Base-by-base conservation (phyloP, 2,329 filamentous ascomycete genomes). In the Clarireedia monteithiana region DNA sequence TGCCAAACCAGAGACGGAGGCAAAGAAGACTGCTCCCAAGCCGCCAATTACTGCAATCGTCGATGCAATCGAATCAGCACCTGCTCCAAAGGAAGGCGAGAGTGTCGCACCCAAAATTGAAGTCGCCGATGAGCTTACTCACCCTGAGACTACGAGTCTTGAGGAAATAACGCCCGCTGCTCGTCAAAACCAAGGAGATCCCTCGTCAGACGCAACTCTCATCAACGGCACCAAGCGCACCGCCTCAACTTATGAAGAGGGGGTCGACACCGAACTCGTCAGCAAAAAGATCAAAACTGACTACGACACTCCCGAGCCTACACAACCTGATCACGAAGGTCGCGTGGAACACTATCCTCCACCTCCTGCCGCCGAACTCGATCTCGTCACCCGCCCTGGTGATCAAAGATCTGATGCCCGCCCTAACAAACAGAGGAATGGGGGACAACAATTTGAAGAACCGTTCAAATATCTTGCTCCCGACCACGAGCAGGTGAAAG, bases 381-480 rank as follows among this genome's bases (percentile, higher is more conserved):
- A 68, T 47, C 53, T 62, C 1, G 66, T 59, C 6, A 64, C 63
- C 45, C 56, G 65, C 49, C 60, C 63, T 46, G 65, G 62, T 9
- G 62, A 66, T 47, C 54, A 60, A 27, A 59, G 60, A 10, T 27
- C 59, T 12, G 61, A 64, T 27, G 42, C 62, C 36, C 38, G 57
- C 27, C 55, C 55, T 7, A 55, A 55, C 12, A 50, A 50, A 17
- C 42, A 50, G 10, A 60, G 63, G 20, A 70, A 71, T 58, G 72
- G 68, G 69, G 70, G 74, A 64, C 77, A 77, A 63, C 77, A 77
- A 68, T 71, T 84, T 62, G 94, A 97, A 71, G 94, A 99, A 70
- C 89, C 91, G 4, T 99, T 96, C 79, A 96, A 96, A 69, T 99
- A 91, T 69, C 80, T 99, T 42, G 72, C 84, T 7, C 73, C 83